These are phyloP conservation scores for Phytophthora parvispora DNA, from an alignment of 352 stramenopile species.

Conservation along the genomic window DNA sequence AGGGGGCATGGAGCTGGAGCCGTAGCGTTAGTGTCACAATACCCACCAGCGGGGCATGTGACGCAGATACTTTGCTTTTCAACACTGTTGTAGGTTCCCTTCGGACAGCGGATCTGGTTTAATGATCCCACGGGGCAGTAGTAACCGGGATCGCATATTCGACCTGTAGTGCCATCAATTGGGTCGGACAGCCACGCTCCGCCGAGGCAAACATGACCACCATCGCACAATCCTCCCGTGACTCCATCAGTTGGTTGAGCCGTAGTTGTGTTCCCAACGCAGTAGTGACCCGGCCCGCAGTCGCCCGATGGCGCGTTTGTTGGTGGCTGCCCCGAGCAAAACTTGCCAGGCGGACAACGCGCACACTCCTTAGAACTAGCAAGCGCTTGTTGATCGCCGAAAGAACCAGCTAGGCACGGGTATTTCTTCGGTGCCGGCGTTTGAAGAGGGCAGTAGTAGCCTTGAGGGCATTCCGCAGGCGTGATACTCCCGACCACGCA, in stretches of 20 bases:
- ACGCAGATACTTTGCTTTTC: constrained; percentile 56
- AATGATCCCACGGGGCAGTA: constrained; percentile 77
- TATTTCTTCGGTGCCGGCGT: constrained; percentile 59
- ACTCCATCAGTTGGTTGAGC: constrained; percentile 47
- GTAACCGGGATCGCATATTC: constrained; percentile 67
- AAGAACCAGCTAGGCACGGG: constrained; percentile 71
- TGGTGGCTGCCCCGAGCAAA: constrained; percentile 73
- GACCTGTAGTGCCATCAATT: constrained; percentile 63
- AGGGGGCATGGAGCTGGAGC: constrained; percentile 60
- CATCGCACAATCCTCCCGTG: constrained; percentile 60
- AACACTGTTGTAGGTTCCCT: constrained; percentile 76
- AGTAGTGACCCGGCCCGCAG: constrained; percentile 83
- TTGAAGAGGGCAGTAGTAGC: constrained; percentile 81
- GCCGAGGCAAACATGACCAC: constrained; percentile 72
- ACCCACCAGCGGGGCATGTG: constrained; percentile 67
- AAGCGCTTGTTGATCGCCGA: constrained; percentile 56
- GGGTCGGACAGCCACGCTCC: constrained; percentile 62
- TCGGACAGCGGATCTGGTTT: constrained; percentile 58
- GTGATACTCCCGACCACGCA: constrained; percentile 57
- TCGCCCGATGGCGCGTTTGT: constrained; percentile 62
- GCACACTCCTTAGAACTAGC: constrained; percentile 53
- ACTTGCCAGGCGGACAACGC: constrained; percentile 76
- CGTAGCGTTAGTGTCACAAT: constrained; percentile 76
- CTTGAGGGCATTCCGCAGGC: constrained; percentile 65
- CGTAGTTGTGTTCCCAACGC: constrained; percentile 48